Evolutionary conservation across 495 filamentous ascomycete genomes (phyloP), one percentile per base, ranked within the genome.

Genomic region (Margaritispora aquatica): DNA sequence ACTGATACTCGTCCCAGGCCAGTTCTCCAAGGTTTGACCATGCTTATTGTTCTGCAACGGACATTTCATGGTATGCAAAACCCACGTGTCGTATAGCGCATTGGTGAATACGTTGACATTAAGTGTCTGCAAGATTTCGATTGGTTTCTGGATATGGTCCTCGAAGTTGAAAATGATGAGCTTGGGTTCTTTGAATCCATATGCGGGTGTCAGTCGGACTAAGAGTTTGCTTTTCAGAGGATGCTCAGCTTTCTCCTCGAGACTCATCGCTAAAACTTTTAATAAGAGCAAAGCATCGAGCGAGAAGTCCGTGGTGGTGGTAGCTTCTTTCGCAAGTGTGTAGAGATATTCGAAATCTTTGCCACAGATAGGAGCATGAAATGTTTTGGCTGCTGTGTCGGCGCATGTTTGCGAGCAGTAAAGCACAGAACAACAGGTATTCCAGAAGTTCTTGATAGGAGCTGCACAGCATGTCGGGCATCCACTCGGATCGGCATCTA

Each of bases 1-100:
- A 17, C 54, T 56, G 34, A 57, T 48, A 31, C 41, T 44, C 2
- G 54, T 50, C 34, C 56, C 55, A n/a, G 41, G 41, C 49, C 38
- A 54, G 26, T 54, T 49, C 20, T 26, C 53, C 5, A 61, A 24
- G 2, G 53, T 53, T 48, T 56, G 53, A n/a, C 59, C 59, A 26
- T 61, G 59, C 24, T 61, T 61, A 31, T 63, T 63, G 52, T 63
- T 63, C 21, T 59, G 55, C 21, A 63, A 21, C 13, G 57, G 34
- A 22, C 56, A 63, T 19, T 46, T 41, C 17, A 63, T 63, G 7
- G 57, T 63, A 17, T 63, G 56, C 17, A 63, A 36, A 13, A 63
- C 61, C 55, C 55, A 58, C 13, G 56, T 58, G 17, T 58, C 51
- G 26, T 63, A 63, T 0, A 53, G 26, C 0, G 23, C 21, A 10